These are phyloP conservation scores for Kodamaea hsintzibuensis DNA, from an alignment of 805 yeast genomes.

Conservation along the genomic window DNA sequence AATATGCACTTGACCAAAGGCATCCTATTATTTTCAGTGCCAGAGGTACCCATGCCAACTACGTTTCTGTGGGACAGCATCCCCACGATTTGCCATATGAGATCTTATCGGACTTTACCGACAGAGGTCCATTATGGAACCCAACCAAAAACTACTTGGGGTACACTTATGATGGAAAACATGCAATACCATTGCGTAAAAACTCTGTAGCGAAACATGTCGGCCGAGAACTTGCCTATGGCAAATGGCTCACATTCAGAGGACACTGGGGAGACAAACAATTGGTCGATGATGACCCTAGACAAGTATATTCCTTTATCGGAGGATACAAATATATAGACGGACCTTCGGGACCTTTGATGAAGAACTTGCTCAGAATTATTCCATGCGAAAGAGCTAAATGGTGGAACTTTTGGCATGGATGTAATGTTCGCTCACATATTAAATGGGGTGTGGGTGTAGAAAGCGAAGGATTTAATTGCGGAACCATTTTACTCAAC, in stretches of 20 bases:
- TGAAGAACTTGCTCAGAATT: conserved; percentile 67
- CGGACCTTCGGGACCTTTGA: conserved; percentile 91
- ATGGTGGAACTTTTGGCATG: conserved; percentile 90
- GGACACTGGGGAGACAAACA: conserved; percentile 94
- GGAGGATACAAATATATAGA: conserved; percentile 85
- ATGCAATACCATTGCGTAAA: conserved; percentile 41
- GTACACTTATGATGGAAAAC: conserved; percentile 70
- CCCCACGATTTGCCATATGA: conserved; percentile 94
- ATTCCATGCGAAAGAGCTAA: conserved; percentile 80
- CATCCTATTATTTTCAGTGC: conserved; percentile 86
- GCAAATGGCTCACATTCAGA: conserved; percentile 73
- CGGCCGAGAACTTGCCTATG: conserved; percentile 55
- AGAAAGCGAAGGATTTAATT: conserved; percentile 82
- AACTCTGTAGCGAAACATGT: conserved; percentile 45
- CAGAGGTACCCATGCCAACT: conserved; percentile 96
- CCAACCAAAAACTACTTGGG: conserved; percentile 81
- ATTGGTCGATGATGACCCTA: conserved; percentile 62
- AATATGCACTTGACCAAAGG: conserved; percentile 42
- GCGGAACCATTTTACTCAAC: conserved; percentile 64
- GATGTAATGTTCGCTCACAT: conserved; percentile 75
- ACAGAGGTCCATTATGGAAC: conserved; percentile 94
- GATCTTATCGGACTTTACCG: conserved; percentile 89
- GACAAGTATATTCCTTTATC: conserved; percentile 85
- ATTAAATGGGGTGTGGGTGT: conserved; percentile 84
- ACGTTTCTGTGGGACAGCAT: conserved; percentile 94